Evolutionary conservation across 148 eudicot genomes (phyloP).

Genomic region (Amaranthus cruentus): DNA sequence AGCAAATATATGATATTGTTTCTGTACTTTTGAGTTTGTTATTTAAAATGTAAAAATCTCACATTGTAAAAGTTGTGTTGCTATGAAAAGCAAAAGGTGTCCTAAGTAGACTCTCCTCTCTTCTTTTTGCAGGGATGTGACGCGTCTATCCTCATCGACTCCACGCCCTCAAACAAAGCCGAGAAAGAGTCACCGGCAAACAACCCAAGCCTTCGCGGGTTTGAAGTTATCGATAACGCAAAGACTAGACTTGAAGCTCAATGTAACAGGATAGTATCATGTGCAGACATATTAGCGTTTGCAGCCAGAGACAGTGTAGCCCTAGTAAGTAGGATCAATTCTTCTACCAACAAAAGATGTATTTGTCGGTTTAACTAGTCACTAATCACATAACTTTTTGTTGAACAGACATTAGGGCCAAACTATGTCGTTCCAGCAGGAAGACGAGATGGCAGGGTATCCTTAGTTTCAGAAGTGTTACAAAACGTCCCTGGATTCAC

Average conservation of each 20-base stretch:
- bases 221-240: slow-evolving; percentile 65
- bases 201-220: slow-evolving; percentile 65
- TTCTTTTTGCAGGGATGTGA: slow-evolving; percentile 57
- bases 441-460: slow-evolving; percentile 28
- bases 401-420: slow-evolving; percentile 23
- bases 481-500: slow-evolving; percentile 19
- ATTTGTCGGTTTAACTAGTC: not conserved
- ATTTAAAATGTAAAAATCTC: no score
- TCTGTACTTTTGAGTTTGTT: no score
- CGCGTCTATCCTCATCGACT: slow-evolving; percentile 73
- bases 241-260: slow-evolving; percentile 52
- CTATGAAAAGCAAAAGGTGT: not conserved
- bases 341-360: not conserved
- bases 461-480: slow-evolving; percentile 23
- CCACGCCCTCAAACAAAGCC: slow-evolving; percentile 56
- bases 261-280: slow-evolving; percentile 43
- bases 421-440: slow-evolving; percentile 26
- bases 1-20: no score
- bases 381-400: not conserved
- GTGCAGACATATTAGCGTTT: slow-evolving; percentile 31
- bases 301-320: slow-evolving; percentile 32
- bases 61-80: no score
- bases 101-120: not conserved
- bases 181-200: slow-evolving; percentile 75
- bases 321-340: slow-evolving; percentile 9